Percentiles rank a stretch among this genome's conserved stretches.
These are phyloP conservation scores for Fusarium kyushuense DNA, from an alignment of 2,329 filamentous ascomycete species.

Conservation along the genomic window DNA sequence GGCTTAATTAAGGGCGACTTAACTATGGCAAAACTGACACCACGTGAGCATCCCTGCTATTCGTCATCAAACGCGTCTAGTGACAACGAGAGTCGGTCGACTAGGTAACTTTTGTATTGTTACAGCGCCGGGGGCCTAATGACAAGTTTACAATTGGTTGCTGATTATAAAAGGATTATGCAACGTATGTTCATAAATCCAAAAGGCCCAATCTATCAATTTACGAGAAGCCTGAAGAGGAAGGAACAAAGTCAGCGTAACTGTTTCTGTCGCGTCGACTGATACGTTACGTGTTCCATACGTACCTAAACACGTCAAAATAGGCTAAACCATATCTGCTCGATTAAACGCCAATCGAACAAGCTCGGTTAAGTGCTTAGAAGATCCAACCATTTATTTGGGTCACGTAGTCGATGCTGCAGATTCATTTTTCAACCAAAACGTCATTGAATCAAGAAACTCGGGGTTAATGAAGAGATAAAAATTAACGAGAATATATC, in stretches of 20 bases:
- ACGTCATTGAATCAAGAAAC: too few species aligned
- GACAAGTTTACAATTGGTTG: not conserved
- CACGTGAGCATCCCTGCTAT: conserved; percentile 14
- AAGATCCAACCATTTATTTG: not conserved
- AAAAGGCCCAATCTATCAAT: not conserved
- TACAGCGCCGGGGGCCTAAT: not conserved
- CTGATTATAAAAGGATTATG: not conserved
- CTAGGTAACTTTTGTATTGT: not conserved
- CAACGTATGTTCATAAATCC: not conserved
- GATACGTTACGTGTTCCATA: not conserved
- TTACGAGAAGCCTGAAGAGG: not conserved
- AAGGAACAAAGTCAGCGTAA: not conserved
- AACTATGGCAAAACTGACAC: not conserved
- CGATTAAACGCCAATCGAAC: not conserved
- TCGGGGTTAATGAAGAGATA: not conserved
- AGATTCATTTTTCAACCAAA: too few species aligned
- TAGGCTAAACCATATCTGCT: not conserved
- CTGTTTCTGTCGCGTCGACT: not conserved
- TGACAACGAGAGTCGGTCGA: not conserved
- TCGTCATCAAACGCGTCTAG: not conserved
- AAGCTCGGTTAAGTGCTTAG: not conserved
- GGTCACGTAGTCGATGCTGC: not conserved
- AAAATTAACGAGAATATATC: not conserved
- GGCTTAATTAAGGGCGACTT: not conserved
- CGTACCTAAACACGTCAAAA: not conserved